Base-by-base conservation (phyloP, 352 stramenopile species). In the Sclerospora graminicola region DNA sequence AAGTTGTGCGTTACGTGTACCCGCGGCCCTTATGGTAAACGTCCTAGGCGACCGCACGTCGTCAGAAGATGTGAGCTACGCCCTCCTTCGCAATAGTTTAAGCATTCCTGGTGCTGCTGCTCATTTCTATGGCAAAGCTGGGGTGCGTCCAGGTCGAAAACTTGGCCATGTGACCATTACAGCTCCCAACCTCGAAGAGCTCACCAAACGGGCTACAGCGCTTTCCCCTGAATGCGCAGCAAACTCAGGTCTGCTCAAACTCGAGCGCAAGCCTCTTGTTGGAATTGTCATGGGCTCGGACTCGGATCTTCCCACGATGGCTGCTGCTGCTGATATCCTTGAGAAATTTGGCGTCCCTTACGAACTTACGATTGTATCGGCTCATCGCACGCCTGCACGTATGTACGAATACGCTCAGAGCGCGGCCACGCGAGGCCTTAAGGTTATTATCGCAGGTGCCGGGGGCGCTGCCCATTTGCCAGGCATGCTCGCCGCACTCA, bases 281-380 rank as follows among this genome's bases (percentile, higher is more conserved):
- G 83, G 79, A 3, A 88, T 96, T 45, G 87, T 95, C 61, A 95
- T 95, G 84, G 84, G 84, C 49, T 92, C 81, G 15, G 92, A 99
- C 59, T 98, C 89, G 51, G 96, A 99, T 63, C 76, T 99, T 41
- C 92, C 95, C 5, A 94, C 86, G 13, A 99, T 99, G 96, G 78
- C 89, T 10, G 92, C 87, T n/a, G 94, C 93, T 3, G 82, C 91
- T 6, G 80, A 98, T 23, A 84, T 98, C 39, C 66, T 99, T 18
- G 89, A 98, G 46, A 70, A 96, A 45, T 99, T 99, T 49, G 54
- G 69, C 13, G 79, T 99, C 26, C 80, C 89, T 2, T 98, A 97
- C 62, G 95, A 99, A 63, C 79, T 98, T 14, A 97, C 89, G 40
- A 97, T 99, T 57, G 95, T 99, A 26, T 98, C 89, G 40, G 96